These are phyloP conservation scores for Maudiozyma serrabonitensis DNA, from an alignment of 805 yeast species.

Conservation along the genomic window DNA sequence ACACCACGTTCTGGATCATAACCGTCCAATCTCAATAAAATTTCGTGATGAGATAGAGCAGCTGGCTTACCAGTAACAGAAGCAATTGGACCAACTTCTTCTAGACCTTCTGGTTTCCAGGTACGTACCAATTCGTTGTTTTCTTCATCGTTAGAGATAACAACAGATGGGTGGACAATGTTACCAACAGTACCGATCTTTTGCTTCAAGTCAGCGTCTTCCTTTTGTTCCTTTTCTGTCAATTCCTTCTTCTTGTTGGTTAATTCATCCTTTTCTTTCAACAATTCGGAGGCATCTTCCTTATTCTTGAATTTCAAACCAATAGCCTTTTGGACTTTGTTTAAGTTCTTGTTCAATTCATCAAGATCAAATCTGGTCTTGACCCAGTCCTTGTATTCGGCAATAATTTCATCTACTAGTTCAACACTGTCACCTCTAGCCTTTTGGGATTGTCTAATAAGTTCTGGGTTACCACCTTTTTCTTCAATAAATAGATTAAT, in stretches of 20 bases:
- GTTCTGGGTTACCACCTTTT: slow-evolving; percentile 93
- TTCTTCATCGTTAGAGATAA: slow-evolving; percentile 78
- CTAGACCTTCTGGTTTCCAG: slow-evolving; percentile 74
- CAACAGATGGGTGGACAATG: slow-evolving; percentile 87
- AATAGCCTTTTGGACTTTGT: slow-evolving; percentile 85
- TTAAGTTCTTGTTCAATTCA: slow-evolving; percentile 77
- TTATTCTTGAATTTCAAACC: slow-evolving; percentile 89
- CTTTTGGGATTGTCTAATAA: slow-evolving; percentile 76
- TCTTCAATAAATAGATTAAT: slow-evolving; percentile 86
- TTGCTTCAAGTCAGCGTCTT: slow-evolving; percentile 60
- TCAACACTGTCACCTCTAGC: slow-evolving; percentile 95
- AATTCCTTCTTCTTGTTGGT: slow-evolving; percentile 60
- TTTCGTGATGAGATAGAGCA: slow-evolving; percentile 86
- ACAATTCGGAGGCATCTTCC: slow-evolving; percentile 82
- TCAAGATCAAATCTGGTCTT: slow-evolving; percentile 82
- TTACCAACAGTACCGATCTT: slow-evolving; percentile 91
- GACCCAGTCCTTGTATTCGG: slow-evolving; percentile 88
- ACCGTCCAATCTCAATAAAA: slow-evolving; percentile 87
- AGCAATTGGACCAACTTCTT: slow-evolving; percentile 52
- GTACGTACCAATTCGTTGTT: slow-evolving; percentile 79
- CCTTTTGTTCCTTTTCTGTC: slow-evolving; percentile 60
- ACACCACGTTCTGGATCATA: slow-evolving; percentile 99
- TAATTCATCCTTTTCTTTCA: slow-evolving; percentile 71
- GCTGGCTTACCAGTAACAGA: slow-evolving; percentile 73
- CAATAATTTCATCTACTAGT: slow-evolving; percentile 88